Percentiles rank a stretch among this genome's conserved stretches.
These are phyloP conservation scores for Austropuccinia psidii DNA, from an alignment of 1,284 basidiomycete species.

Conservation along the genomic window DNA sequence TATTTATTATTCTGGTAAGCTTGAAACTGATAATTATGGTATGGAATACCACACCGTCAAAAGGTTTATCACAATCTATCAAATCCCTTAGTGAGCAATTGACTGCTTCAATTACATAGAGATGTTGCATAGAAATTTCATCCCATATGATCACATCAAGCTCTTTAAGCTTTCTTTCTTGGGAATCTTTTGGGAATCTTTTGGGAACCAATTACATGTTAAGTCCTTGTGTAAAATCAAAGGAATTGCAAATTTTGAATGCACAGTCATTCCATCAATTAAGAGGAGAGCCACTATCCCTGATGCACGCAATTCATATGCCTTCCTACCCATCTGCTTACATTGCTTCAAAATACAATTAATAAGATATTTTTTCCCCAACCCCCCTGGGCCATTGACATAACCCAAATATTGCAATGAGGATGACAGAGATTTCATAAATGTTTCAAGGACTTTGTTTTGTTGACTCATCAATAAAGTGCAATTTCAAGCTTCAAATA, in stretches of 20 bases:
- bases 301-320: not conserved
- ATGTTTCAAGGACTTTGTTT: no score
- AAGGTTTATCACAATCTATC: not conserved
- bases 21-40: no score
- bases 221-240: not conserved
- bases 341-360: no score
- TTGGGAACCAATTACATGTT: not conserved
- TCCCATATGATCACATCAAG: not conserved
- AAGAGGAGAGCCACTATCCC: not conserved
- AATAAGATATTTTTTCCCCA: not conserved
- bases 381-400: not conserved
- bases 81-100: not conserved
- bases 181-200: not conserved
- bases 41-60: no score
- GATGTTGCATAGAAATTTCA: not conserved
- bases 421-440: no score
- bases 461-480: no score
- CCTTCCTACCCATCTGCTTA: no score
- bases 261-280: not conserved
- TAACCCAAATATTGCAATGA: no score
- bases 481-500: no score
- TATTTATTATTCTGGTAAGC: no score
- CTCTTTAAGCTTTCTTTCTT: not conserved
- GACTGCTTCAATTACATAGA: not conserved
- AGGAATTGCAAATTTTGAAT: not conserved